These are phyloP conservation scores for Talaromyces thailandensis DNA, from an alignment of 495 filamentous ascomycete genomes.

Conservation along the genomic window DNA sequence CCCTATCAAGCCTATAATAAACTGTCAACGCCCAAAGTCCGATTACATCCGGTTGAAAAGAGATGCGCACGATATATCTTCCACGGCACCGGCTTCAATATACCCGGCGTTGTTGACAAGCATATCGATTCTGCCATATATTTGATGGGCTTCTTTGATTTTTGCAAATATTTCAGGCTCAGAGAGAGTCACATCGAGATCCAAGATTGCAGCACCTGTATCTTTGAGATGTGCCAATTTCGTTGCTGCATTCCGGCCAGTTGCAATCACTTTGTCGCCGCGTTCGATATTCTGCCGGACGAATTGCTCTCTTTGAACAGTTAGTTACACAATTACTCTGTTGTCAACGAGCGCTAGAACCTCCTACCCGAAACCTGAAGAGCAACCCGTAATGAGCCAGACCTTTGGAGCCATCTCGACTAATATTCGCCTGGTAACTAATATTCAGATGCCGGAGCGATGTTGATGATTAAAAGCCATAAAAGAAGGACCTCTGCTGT, in stretches of 20 bases:
- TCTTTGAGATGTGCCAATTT: conserved; percentile 36
- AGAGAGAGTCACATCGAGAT: conserved; percentile 1
- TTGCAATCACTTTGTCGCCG: conserved; percentile 46
- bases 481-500: neutral
- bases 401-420: neutral
- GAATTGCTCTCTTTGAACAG: conserved; percentile 1
- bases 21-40: neutral
- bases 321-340: neutral
- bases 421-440: too few species aligned
- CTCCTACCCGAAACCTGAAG: conserved; percentile 4
- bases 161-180: neutral
- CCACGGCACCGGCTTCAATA: conserved; percentile 26
- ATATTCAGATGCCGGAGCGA: neutral
- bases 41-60: neutral
- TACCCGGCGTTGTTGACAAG: conserved; percentile 54
- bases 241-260: conserved; percentile 34
- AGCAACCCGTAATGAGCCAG: conserved; percentile 2
- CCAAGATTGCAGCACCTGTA: conserved; percentile 14
- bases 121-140: conserved; percentile 35
- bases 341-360: neutral
- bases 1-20: neutral
- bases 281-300: conserved; percentile 19
- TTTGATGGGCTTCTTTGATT: conserved; percentile 4
- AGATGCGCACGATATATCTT: conserved; percentile 19
- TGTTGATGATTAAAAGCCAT: neutral